These are phyloP conservation scores for Saksenaea vasiformis DNA, from an alignment of 371 early-diverging fungal species.

Conservation along the genomic window DNA sequence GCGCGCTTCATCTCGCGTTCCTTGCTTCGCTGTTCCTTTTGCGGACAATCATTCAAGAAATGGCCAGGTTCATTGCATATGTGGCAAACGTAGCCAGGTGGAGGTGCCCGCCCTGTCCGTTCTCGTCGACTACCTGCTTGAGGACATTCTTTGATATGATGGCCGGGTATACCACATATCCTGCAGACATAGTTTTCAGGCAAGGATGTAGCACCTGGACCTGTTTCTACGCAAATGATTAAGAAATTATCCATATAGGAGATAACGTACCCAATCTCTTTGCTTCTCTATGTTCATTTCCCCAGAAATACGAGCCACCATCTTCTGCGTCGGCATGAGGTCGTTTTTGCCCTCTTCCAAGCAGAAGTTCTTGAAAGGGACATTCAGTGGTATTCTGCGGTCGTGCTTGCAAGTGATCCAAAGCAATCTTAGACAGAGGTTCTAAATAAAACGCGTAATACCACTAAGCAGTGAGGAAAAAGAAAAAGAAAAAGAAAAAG, in stretches of 20 bases:
- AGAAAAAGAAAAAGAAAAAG: slow-evolving; percentile 7
- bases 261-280: slow-evolving; percentile 20
- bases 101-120: slow-evolving; percentile 7
- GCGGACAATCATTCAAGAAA: slow-evolving; percentile 65
- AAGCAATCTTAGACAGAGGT: slow-evolving; percentile 59
- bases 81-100: slow-evolving; percentile 58
- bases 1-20: not conserved
- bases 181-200: slow-evolving; percentile 55
- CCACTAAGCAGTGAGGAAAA: slow-evolving; percentile 61
- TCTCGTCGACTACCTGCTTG: slow-evolving; percentile 4
- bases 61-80: slow-evolving; percentile 64
- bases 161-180: slow-evolving; percentile 63
- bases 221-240: not conserved
- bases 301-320: slow-evolving; percentile 41
- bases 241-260: not conserved
- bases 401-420: slow-evolving; percentile 30
- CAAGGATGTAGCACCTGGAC: slow-evolving; percentile 12
- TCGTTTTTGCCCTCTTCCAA: slow-evolving; percentile 28
- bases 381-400: slow-evolving; percentile 65
- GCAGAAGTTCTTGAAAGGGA: slow-evolving; percentile 48
- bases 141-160: slow-evolving; percentile 70
- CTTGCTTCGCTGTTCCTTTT: slow-evolving; percentile 15
- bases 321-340: slow-evolving; percentile 31
- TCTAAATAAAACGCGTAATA: slow-evolving; percentile 89
- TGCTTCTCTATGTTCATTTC: slow-evolving; percentile 29